Base-by-base conservation (phyloP, 768 basidiomycete genomes). In the Steccherinum ochraceum region DNA sequence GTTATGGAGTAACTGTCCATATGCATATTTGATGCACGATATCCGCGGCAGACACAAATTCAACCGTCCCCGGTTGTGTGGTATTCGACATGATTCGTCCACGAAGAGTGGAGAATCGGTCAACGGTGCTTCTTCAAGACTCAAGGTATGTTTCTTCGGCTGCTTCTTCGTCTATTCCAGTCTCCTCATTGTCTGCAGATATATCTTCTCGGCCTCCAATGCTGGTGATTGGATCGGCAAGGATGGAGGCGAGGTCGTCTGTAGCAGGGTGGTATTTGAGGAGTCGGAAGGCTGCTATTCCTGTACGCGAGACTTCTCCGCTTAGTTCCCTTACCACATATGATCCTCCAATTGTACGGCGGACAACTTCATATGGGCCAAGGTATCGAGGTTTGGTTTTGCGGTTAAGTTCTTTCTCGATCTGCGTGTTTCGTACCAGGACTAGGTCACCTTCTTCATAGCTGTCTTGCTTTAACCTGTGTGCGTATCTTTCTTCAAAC, bases 301-400 rank as follows among this genome's bases (percentile, higher is more conserved):
- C 46, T 0, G 48, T 30, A 4, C 57, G 49, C 4, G 52, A 46
- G 0, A 64, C 40, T 1, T 58, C 23, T 0, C 67, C 58, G 39
- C 64, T 58, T 12, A 67, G 55, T 52, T 69, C 62, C 0, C 50
- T 27, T 1, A 69, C 35, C 24, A 64, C 52, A 46, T 67, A 67
- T 0, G 59, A 54, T 1, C 61, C 64, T 24, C 60, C 58, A 0
- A 46, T 20, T 40, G 53, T 65, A 3, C 53, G 45, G 0, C 35
- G 18, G 18, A 67, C 48, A 10, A 68, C 60, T 11, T 67, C 46
- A 44, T 62, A 55, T 0, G 62, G 66, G 2, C 66, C 63, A 0
- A 64, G 35, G 25, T 65, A 68, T 0, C 56, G 55, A 0, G 61
- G 58, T 25, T 58, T 52, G 26, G 51, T 52, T 45, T 68, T 69